phyloP scores from a whole-genome alignment of 1,139 yeast species.

The Hanseniaspora sp. region DNA sequence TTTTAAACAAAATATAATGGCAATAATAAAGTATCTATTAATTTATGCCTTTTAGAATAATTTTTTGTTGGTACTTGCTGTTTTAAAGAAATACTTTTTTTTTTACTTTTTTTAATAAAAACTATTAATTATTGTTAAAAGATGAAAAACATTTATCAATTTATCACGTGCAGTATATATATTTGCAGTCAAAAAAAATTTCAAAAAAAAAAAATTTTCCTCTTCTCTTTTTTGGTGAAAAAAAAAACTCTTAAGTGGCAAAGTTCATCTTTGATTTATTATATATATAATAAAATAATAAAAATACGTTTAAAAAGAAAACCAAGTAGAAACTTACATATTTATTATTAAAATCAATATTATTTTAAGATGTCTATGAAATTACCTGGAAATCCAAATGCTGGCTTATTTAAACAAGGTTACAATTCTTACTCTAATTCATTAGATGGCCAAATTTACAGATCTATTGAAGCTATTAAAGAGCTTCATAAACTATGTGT shows the following conservation, averaged over 20 bases:
- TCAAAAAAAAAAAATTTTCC: too few relatives aligned
- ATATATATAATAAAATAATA: neutral
- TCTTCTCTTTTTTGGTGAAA: too few relatives aligned
- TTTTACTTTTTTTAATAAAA: too few relatives aligned
- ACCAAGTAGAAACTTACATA: neutral
- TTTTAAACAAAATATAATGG: too few relatives aligned
- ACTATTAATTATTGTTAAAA: too few relatives aligned
- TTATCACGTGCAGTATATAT: too few relatives aligned
- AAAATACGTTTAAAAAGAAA: neutral
- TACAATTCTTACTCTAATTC: conserved; percentile 77
- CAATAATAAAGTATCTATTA: too few relatives aligned
- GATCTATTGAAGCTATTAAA: conserved; percentile 88
- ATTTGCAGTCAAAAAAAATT: too few relatives aligned
- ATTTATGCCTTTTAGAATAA: too few relatives aligned
- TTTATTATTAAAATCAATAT: neutral
- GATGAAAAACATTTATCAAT: too few relatives aligned
- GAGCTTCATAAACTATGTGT: conserved; percentile 85
- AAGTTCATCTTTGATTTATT: neutral
- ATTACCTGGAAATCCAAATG: conserved; percentile 84
- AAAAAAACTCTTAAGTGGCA: neutral
- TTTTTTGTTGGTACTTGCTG: too few relatives aligned
- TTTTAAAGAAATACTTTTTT: too few relatives aligned
- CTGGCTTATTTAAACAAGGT: conserved; percentile 94
- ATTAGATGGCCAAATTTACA: conserved; percentile 76
- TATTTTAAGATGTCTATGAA: conserved; percentile 59